These are phyloP conservation scores for Stephania cephalantha DNA, from an alignment of 164 flowering plant genomes.

Conservation along the genomic window DNA sequence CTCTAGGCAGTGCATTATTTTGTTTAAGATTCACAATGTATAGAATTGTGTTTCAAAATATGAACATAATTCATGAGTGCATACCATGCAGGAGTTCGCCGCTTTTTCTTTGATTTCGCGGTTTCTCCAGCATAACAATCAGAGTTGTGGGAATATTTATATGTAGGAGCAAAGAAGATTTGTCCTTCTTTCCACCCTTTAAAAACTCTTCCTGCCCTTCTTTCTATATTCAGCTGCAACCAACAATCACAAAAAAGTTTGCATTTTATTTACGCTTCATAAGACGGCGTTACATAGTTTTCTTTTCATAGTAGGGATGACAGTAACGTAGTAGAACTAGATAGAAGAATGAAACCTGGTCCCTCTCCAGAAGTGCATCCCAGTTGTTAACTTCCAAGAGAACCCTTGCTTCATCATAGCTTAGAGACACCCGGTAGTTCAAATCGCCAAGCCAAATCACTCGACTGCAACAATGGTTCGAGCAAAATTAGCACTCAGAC, in stretches of 20 bases:
- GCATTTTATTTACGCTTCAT: background rate
- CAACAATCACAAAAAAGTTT: background rate
- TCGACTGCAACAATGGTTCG: conserved; percentile 37
- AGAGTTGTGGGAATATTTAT: conserved; percentile 81
- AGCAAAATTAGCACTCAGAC: no score
- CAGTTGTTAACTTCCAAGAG: conserved; percentile 77
- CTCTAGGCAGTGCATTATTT: background rate
- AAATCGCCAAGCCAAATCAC: conserved; percentile 92
- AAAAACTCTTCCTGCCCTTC: conserved; percentile 80
- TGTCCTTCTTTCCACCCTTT: conserved; percentile 69
- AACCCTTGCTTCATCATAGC: conserved; percentile 67
- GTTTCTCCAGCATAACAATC: conserved; percentile 90
- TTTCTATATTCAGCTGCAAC: conserved; percentile 66
- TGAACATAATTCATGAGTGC: no score
- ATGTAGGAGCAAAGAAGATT: conserved; percentile 84
- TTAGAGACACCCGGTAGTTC: conserved; percentile 74
- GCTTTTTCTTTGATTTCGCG: conserved; percentile 76
- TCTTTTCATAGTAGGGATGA: no score
- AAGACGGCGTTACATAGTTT: no score
- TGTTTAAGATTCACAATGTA: no score
- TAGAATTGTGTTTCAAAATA: no score
- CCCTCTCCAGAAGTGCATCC: conserved; percentile 70
- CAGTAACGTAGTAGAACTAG: background rate
- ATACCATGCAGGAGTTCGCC: conserved; percentile 89
- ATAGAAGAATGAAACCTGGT: conserved; percentile 54